phyloP scores from a whole-genome alignment of 2,329 filamentous ascomycete species.

The Byssothecium circinans region DNA sequence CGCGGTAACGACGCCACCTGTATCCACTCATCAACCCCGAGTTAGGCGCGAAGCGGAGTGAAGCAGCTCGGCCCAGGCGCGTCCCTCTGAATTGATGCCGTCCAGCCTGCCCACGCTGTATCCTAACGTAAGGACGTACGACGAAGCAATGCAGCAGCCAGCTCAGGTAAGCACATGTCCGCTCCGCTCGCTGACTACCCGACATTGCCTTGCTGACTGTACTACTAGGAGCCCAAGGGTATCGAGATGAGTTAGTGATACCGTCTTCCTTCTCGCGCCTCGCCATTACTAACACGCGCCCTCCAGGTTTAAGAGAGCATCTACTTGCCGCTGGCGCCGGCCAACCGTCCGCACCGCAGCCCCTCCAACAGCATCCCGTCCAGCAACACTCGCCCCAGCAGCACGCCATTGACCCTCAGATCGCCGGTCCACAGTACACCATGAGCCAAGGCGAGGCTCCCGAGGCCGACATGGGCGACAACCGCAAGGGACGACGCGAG shows the following conservation, averaged over 20 bases:
- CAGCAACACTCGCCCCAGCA: constrained; percentile 46
- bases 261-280: constrained; percentile 9
- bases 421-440: constrained; percentile 53
- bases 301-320: constrained; percentile 64
- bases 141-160: constrained; percentile 33
- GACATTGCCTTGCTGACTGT: constrained; percentile 31
- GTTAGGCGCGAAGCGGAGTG: constrained; percentile 4
- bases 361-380: constrained; percentile 36
- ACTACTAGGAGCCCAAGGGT: constrained; percentile 35
- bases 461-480: constrained; percentile 51
- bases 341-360: constrained; percentile 39
- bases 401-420: constrained; percentile 62
- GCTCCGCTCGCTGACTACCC: constrained; percentile 4
- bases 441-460: constrained; percentile 52
- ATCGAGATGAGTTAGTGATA: constrained; percentile 48
- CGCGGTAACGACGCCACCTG: too few relatives aligned
- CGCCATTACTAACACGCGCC: constrained; percentile 38
- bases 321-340: constrained; percentile 58
- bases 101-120: constrained; percentile 31
- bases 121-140: constrained; percentile 37
- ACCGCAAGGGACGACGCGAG: constrained; percentile 74
- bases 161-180: constrained; percentile 56
- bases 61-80: constrained; percentile 11
- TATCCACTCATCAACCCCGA: neutral
- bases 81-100: constrained; percentile 24